Evolutionary conservation across 441 rosid species (phyloP).

Genomic region (Pelargonium cotyledonis): DNA sequence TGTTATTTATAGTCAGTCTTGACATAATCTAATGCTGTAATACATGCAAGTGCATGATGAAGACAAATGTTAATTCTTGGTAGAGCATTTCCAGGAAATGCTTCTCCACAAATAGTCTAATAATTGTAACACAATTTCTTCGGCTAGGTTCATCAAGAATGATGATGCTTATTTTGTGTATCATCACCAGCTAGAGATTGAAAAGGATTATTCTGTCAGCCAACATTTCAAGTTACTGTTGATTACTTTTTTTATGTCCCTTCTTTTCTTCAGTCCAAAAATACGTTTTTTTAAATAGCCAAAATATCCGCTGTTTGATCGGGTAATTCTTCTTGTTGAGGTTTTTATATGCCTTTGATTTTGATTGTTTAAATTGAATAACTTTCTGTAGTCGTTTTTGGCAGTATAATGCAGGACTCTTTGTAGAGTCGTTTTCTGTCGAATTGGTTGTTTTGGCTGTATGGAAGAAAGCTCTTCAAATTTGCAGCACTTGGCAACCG

Average conservation of each 20-base stretch:
- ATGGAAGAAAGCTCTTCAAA: constrained; percentile 58
- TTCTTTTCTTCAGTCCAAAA: too few species aligned
- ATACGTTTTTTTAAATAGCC: too few species aligned
- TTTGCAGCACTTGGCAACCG: constrained; percentile 51
- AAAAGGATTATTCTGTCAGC: too few species aligned
- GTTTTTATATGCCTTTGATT: too few species aligned
- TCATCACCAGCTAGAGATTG: too few species aligned
- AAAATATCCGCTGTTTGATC: too few species aligned
- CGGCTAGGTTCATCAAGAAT: too few species aligned
- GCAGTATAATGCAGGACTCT: constrained; percentile 54
- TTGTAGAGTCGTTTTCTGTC: constrained; percentile 61
- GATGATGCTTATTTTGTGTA: too few species aligned
- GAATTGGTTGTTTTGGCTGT: constrained; percentile 63
- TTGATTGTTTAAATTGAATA: neutral
- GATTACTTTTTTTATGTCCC: too few species aligned
- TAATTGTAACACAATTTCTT: neutral
- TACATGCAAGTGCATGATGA: neutral
- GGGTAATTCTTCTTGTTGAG: too few species aligned
- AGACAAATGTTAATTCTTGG: neutral
- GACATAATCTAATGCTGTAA: neutral
- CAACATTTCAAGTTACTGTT: too few species aligned
- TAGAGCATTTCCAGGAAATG: neutral
- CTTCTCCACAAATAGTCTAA: neutral
- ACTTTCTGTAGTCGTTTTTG: constrained; percentile 19
- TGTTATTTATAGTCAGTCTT: neutral